These are phyloP conservation scores for Penicillium hordei DNA, from an alignment of 2,329 filamentous ascomycete species.

Conservation along the genomic window DNA sequence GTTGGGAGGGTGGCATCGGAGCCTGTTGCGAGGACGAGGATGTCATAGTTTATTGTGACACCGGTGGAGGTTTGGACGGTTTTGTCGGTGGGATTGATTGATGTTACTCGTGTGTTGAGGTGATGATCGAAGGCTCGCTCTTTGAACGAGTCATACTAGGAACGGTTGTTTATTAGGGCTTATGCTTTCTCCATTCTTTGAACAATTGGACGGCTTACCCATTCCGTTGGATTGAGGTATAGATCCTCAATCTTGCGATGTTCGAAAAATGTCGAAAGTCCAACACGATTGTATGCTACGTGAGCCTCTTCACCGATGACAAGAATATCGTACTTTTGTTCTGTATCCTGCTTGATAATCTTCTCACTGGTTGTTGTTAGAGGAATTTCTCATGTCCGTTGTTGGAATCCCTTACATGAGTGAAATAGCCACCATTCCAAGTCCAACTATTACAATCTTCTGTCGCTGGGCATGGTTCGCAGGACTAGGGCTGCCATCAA, in stretches of 20 bases:
- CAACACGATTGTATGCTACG: conserved; percentile 87
- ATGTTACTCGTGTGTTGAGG: conserved; percentile 71
- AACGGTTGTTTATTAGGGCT: not conserved
- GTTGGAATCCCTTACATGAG: conserved; percentile 70
- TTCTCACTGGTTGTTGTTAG: conserved; percentile 65
- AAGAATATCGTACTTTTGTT: conserved; percentile 74
- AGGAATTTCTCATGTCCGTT: conserved; percentile 18
- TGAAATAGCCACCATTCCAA: conserved; percentile 89
- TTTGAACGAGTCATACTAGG: conserved; percentile 64
- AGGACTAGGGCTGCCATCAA: conserved; percentile 20
- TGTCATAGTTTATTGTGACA: conserved; percentile 70
- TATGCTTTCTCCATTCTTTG: not conserved
- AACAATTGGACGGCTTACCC: conserved; percentile 54
- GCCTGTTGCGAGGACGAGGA: conserved; percentile 80
- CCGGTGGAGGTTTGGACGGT: conserved; percentile 69
- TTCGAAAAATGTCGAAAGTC: conserved; percentile 83
- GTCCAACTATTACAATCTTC: conserved; percentile 75
- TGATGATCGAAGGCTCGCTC: conserved; percentile 71
- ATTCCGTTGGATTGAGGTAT: conserved; percentile 82
- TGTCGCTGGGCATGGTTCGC: conserved; percentile 45
- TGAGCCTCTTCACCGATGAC: conserved; percentile 87
- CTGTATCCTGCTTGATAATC: conserved; percentile 77
- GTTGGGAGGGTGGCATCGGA: conserved; percentile 75
- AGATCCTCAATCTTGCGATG: conserved; percentile 81
- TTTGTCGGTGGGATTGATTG: conserved; percentile 64